A percentile compares a stretch with the other conserved stretches of the same genome.
phyloP scores from a whole-genome alignment of 805 yeast genomes.

The Suhomyces tanzawaensis region DNA sequence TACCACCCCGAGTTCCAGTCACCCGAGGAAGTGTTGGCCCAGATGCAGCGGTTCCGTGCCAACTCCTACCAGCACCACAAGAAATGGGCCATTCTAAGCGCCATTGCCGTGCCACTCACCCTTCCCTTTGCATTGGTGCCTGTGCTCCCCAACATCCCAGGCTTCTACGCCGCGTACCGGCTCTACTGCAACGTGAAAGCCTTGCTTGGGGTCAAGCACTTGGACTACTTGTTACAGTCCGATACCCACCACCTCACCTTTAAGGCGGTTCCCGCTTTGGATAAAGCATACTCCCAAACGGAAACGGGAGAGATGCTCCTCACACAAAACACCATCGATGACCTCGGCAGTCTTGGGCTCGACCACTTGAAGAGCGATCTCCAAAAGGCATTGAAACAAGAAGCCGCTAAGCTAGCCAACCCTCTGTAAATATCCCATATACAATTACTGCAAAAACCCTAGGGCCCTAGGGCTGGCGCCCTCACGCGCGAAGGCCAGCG shows the following conservation, averaged over 20 bases:
- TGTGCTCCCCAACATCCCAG: constrained; percentile 88
- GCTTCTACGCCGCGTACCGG: constrained; percentile 78
- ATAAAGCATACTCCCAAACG: constrained; percentile 12
- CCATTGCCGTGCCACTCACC: constrained; percentile 68
- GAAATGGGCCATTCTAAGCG: constrained; percentile 52
- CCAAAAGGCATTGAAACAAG: constrained; percentile 54
- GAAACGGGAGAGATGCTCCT: constrained; percentile 41
- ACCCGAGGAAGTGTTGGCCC: constrained; percentile 30
- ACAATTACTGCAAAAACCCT: neutral
- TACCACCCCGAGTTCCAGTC: constrained; percentile 37
- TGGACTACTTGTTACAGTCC: constrained; percentile 50
- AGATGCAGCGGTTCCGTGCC: constrained; percentile 43
- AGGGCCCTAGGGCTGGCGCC: neutral
- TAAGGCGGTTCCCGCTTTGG: constrained; percentile 13
- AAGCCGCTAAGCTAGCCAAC: constrained; percentile 21
- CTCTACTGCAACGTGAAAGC: constrained; percentile 85
- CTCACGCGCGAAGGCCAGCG: neutral
- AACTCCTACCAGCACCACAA: constrained; percentile 51
- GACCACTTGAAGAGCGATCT: constrained; percentile 45
- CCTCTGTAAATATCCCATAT: neutral
- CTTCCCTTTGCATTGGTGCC: constrained; percentile 81
- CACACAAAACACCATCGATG: constrained; percentile 44
- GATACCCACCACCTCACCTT: constrained; percentile 15
- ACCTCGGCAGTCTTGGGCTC: constrained; percentile 46
- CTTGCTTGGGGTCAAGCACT: constrained; percentile 66